Base-by-base conservation (phyloP, 1,139 yeast species). In the Pichiaceae sp. region DNA sequence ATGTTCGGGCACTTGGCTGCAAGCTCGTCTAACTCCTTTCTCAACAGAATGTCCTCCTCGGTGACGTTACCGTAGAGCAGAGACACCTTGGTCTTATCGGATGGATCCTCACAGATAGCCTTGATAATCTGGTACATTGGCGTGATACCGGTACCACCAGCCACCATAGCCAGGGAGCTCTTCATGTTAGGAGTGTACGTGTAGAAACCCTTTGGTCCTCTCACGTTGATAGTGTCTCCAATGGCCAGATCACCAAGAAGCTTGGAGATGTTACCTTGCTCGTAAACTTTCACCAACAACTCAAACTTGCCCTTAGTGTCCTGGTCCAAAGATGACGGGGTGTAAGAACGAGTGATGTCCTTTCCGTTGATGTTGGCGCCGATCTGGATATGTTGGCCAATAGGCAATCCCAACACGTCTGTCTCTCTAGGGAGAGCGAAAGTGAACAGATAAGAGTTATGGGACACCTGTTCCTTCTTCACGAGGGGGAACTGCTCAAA, bases 141-240 rank as follows among this genome's bases (percentile, higher is more conserved):
- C 23, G 96, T 85, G 62, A 91, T 86, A 62, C 97, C 97, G 34
- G 94, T 83, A 55, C 98, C 98, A 50, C 96, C 96, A 31, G 96
- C 95, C 48, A 91, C 78, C 87, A 91, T 87, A 40, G 82, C 83
- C 48, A 85, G 74, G 39, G 74, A 70, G 42, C 74, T 67, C 46
- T 77, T 80, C 73, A 83, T 80, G 60, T 86, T 86, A 49, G 94
- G 86, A 39, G 76, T 69, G 65, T 89, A 89, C 43, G 78, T 74
- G 70, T 86, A 89, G 52, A 79, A 78, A 6, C 98, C 98, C 64
- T 86, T 86, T 52, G 98, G 98, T 21, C 98, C 98, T 54, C 87
- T 75, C 29, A 84, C 82, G 43, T 72, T 73, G 48, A 85, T 78
- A 21, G 68, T 59, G 44, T 83, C 86, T 41, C 91, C 93, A 35